Conservation (phyloP, 1,284 basidiomycete genomes). For the Sphaerobolus stellatus region DNA sequence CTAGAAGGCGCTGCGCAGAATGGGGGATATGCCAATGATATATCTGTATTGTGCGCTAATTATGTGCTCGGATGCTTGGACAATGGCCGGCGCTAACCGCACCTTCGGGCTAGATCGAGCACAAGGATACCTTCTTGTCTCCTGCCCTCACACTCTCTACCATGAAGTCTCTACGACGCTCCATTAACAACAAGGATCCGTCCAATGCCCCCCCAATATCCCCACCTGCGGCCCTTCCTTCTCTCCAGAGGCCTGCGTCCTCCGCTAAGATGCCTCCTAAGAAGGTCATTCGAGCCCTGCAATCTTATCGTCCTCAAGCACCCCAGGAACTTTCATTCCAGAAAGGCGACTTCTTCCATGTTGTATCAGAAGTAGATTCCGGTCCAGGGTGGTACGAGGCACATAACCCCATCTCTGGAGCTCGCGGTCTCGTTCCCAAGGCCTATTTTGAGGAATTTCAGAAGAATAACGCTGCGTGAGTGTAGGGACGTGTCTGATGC, state of each 20-base stretch:
- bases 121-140: too few relatives aligned
- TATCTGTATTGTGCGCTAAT: too few relatives aligned
- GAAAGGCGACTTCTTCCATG: slow-evolving; percentile 98
- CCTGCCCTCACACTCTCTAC: slow-evolving; percentile 21
- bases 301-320: slow-evolving; percentile 66
- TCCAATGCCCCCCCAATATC: slow-evolving; percentile 65
- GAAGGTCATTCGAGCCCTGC: slow-evolving; percentile 90
- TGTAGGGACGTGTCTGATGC: slow-evolving; percentile 18
- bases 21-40: too few relatives aligned
- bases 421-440: slow-evolving; percentile 88
- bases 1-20: too few relatives aligned
- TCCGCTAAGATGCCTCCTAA: slow-evolving; percentile 85
- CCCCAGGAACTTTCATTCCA: slow-evolving; percentile 90
- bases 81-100: slow-evolving; percentile 7
- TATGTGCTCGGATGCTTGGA: too few relatives aligned
- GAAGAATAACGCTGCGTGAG: slow-evolving; percentile 67
- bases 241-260: slow-evolving; percentile 65
- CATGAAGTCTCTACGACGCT: slow-evolving; percentile 89
- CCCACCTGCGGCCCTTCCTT: slow-evolving; percentile 45
- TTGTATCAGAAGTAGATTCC: slow-evolving; percentile 70
- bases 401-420: slow-evolving; percentile 88
- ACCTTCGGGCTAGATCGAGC: too few relatives aligned
- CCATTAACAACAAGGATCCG: slow-evolving; percentile 69
- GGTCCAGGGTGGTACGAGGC: slow-evolving; percentile 77
- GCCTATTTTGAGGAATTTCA: slow-evolving; percentile 84